These are phyloP conservation scores for Aspergillus luchuensis DNA, from an alignment of 2,329 filamentous ascomycete species.

Conservation along the genomic window DNA sequence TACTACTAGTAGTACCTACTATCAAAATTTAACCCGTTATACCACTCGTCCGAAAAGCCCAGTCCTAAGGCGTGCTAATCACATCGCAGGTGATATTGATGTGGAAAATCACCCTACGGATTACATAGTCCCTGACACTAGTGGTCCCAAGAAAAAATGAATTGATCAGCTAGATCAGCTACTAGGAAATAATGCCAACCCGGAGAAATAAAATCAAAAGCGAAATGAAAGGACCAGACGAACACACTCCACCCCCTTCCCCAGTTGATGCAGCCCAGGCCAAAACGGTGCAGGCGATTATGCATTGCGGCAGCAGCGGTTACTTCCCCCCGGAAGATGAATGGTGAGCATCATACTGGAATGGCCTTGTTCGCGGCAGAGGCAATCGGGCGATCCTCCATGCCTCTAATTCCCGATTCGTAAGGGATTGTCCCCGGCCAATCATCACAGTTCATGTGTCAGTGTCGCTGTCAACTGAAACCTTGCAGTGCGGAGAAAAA, in stretches of 20 bases:
- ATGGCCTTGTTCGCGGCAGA: conserved; percentile 2
- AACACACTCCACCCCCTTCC: not conserved
- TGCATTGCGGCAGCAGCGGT: conserved; percentile 22
- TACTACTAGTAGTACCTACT: no score
- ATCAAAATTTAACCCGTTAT: not conserved
- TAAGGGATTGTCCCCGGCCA: conserved; percentile 3
- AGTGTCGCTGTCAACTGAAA: not conserved
- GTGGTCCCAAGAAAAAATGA: not conserved
- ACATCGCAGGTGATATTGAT: not conserved
- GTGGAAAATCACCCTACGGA: not conserved
- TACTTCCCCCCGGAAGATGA: conserved; percentile 2
- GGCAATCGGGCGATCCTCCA: conserved; percentile 17
- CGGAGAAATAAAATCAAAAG: not conserved
- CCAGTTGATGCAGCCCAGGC: conserved; percentile 4
- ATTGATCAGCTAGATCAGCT: conserved; percentile 2
- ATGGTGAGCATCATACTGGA: not conserved
- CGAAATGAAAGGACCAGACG: not conserved
- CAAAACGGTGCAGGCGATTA: conserved; percentile 3
- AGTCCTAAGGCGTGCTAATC: not conserved
- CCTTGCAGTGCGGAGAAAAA: conserved; percentile 13
- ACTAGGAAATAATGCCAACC: not conserved
- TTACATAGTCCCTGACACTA: conserved; percentile 2
- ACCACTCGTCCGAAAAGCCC: not conserved
- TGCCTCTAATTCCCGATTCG: not conserved
- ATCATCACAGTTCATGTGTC: not conserved